phyloP scores from a whole-genome alignment of 495 filamentous ascomycete genomes.

The Tricharina praecox region DNA sequence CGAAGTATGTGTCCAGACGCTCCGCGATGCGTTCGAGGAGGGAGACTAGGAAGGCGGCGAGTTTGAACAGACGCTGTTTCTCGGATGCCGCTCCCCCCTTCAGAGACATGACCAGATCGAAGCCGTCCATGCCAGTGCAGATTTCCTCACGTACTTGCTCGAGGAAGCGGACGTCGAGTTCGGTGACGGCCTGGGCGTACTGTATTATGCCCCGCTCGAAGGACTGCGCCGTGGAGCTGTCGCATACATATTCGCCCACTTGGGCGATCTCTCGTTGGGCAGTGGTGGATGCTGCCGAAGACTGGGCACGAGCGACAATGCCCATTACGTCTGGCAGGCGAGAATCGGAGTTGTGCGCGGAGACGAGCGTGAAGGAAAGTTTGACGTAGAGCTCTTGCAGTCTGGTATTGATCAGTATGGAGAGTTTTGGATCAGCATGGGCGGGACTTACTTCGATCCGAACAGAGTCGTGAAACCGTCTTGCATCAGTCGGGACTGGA shows the following conservation, averaged over 20 bases:
- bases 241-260: conserved; percentile 33
- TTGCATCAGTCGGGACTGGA: conserved; percentile 36
- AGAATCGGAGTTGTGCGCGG: conserved; percentile 21
- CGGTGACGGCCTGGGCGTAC: conserved; percentile 33
- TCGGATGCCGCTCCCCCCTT: conserved; percentile 10
- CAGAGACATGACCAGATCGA: conserved; percentile 29
- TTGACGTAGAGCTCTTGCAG: conserved; percentile 37
- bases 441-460: conserved; percentile 24
- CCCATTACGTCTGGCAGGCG: conserved; percentile 35
- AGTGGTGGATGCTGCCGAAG: conserved; percentile 29
- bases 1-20: conserved; percentile 33
- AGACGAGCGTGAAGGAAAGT: conserved; percentile 33
- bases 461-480: conserved; percentile 35
- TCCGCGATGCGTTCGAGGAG: conserved; percentile 35
- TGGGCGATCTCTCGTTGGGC: conserved; percentile 34
- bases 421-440: no score
- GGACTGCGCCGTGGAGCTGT: conserved; percentile 30
- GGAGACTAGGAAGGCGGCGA: conserved; percentile 33
- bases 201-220: conserved; percentile 33
- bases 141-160: conserved; percentile 36
- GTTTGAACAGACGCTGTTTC: conserved; percentile 27
- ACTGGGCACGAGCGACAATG: conserved; percentile 34
- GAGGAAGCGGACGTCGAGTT: conserved; percentile 34
- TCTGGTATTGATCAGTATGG: conserved; percentile 13
- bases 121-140: conserved; percentile 36